phyloP scores from a whole-genome alignment of 768 basidiomycete species.

The Russula vinacea region DNA sequence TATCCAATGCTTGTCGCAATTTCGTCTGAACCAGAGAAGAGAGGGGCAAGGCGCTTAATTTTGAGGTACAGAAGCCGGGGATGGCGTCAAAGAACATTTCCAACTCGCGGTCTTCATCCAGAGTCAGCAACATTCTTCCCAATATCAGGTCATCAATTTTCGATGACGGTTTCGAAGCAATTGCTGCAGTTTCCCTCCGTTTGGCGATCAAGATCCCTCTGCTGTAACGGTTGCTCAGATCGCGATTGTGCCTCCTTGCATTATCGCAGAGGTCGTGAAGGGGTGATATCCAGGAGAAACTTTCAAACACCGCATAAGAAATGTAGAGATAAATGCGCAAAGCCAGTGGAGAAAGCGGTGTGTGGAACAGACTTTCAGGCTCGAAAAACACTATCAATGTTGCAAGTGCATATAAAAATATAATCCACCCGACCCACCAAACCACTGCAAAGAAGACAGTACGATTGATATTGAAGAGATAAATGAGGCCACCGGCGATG shows the following conservation, averaged over 20 bases:
- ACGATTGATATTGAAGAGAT: not conserved
- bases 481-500: not conserved
- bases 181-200: not conserved
- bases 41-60: not conserved
- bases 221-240: not conserved
- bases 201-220: not conserved
- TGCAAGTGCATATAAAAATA: too few species aligned
- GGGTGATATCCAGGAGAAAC: not conserved
- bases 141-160: not conserved
- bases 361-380: not conserved
- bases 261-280: not conserved
- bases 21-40: not conserved
- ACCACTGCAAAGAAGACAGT: not conserved
- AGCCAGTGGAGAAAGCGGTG: not conserved
- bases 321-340: not conserved
- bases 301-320: not conserved
- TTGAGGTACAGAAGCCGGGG: constrained; percentile 10
- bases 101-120: not conserved
- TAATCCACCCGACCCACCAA: not conserved
- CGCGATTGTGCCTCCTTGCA: not conserved
- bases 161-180: not conserved
- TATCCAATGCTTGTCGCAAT: not conserved
- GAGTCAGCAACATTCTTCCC: not conserved
- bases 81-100: constrained; percentile 5
- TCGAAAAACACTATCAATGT: not conserved